These are phyloP conservation scores for Flaveria bidentis DNA, from an alignment of 129 eudicot species.

Conservation along the genomic window DNA sequence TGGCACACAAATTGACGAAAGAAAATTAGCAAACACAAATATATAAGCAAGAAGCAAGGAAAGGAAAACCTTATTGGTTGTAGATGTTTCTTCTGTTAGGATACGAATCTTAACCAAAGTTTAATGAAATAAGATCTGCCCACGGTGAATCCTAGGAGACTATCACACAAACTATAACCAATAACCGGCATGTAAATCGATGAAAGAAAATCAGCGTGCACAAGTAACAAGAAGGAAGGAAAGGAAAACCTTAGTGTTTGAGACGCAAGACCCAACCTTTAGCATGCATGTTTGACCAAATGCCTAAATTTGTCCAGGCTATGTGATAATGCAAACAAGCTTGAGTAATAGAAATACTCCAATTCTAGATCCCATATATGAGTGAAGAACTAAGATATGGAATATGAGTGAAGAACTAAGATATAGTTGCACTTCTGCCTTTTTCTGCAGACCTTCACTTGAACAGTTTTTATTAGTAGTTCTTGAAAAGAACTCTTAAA, in stretches of 20 bases:
- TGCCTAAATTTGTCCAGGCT: not conserved
- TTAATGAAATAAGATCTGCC: not conserved
- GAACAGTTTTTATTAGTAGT: not conserved
- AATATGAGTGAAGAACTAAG: not conserved
- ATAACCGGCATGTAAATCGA: not conserved
- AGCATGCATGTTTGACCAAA: constrained; percentile 15
- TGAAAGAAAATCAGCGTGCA: not conserved
- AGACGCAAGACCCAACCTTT: constrained; percentile 7
- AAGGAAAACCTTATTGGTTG: not conserved
- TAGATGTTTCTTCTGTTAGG: not conserved
- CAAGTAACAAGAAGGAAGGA: constrained; percentile 4
- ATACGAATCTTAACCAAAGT: not conserved
- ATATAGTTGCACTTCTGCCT: not conserved
- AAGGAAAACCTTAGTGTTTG: constrained; percentile 10
- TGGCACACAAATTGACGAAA: no score
- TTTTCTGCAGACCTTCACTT: not conserved
- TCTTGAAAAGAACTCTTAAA: not conserved
- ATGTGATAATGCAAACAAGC: not conserved
- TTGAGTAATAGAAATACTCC: not conserved
- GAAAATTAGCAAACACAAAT: no score
- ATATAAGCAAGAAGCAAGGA: no score
- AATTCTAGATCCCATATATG: not conserved
- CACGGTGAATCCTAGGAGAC: not conserved
- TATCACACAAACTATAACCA: not conserved
- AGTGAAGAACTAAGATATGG: not conserved